Evolutionary conservation across 192 early-diverging fungal genomes (phyloP), one percentile per base, ranked within the genome.

Genomic region (Dissophora ornata): DNA sequence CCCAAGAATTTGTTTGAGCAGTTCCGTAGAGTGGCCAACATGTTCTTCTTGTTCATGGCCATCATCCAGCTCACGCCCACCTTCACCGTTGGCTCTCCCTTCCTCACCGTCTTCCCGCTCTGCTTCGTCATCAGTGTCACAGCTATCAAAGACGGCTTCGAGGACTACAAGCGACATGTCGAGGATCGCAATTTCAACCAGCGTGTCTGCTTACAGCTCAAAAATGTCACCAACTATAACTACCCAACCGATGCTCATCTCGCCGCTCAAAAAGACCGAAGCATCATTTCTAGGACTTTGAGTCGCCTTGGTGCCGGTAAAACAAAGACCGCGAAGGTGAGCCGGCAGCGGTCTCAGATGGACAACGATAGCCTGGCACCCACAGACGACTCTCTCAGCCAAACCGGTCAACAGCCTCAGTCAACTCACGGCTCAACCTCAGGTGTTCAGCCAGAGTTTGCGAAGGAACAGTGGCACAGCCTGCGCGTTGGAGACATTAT

Each of bases 1-100:
- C 95, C 95, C 15, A 92, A 93, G 69, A 98, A 95, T 69, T 63
- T 98, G 49, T 96, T 91, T 81, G 93, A 94, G 55, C 97, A 98
- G 79, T 97, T 98, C 69, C 84, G 90, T 47, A 86, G 87, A n/a
- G 86, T 85, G 16, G 89, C 89, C 84, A 91, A 92, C 66, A 83
- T 97, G 25, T 99, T 94, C 77, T 99, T 99, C 67, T 88, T 97
- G 48, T 84, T 85, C 26, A 84, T 94, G 69, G 88, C 89, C 38
- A 85, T 95, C 36, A 81, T 96, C 29, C 94, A 96, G 81, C 82
- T 93, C 69, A 86, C 97, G 34, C 91, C 93, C 15, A 69, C 88
- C 41, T 96, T 96, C 80, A 86, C 86, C 45, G 88, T 92, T 56
- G 91, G 92, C 40, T 91, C 89, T 34, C 91, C 94, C 7, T 79